Base-by-base conservation (phyloP, 345 rosid genomes). In the Citrus medica region DNA sequence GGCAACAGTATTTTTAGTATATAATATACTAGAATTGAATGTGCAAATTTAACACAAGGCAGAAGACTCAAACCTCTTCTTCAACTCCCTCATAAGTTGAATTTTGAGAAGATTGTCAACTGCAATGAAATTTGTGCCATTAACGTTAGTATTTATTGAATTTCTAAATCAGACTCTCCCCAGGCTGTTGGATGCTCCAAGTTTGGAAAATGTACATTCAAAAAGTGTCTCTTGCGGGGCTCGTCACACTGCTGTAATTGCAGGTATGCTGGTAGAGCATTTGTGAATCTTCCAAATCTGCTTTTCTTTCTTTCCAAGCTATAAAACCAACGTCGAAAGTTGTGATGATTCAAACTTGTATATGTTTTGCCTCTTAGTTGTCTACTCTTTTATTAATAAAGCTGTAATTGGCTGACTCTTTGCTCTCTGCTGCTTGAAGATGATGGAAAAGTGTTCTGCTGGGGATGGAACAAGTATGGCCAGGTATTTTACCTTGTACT, bases 381-480 rank as follows among this genome's bases (percentile, higher is more conserved):
- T 61, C 9, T 59, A n/a, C 13, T 42, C 5, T 46, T 4, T 13
- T 46, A 13, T 46, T 46, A 10, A 46, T 46, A 46, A 53, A 53
- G 58, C 22, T 53, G 58, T 6, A 37, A 22, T 53, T 56, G 60
- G 53, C 69, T 51, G 19, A 69, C 63, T 4, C 73, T 74, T 58
- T 80, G 62, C 75, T 84, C 77, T 46, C 27, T 78, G 56, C 81
- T 74, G 80, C 78, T 79, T 83, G 88, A 75, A 97, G 99, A 80
- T 77, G 97, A 93, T 71, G 87, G 88, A 35, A 86, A 84, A 79
- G 90, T 91, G 35, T 92, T 90, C 78, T 90, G 97, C 89, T 97
- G 99, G 99, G 99, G 99, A 58, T 97, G 99, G 99, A 97, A 94
- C 92, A 97, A 97, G 83, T 97, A 97, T 67, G 99, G 98, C 17